Conservation (phyloP, 1,284 basidiomycete genomes). For the Pisolithus thermaeus region DNA sequence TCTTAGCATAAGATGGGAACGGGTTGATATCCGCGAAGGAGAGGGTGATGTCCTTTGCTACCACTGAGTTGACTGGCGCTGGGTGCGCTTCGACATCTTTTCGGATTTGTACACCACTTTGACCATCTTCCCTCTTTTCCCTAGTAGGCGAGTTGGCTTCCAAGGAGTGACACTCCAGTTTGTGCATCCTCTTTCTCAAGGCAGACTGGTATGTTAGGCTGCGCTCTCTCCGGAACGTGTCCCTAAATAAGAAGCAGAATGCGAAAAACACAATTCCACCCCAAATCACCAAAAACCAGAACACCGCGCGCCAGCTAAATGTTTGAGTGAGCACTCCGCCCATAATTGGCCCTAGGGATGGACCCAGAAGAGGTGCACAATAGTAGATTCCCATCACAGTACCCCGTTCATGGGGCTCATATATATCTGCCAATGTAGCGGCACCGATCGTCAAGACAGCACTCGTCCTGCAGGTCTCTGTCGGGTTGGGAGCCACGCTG, state of each 20-base stretch:
- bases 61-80: not conserved
- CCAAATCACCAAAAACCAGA: slow-evolving; percentile 77
- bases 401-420: slow-evolving; percentile 73
- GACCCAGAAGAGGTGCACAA: slow-evolving; percentile 54
- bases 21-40: slow-evolving; percentile 72
- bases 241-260: slow-evolving; percentile 69
- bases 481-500: not conserved
- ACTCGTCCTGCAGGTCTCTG: slow-evolving; percentile 46
- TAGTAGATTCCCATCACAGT: slow-evolving; percentile 81
- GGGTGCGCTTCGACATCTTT: slow-evolving; percentile 19
- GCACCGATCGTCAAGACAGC: slow-evolving; percentile 77
- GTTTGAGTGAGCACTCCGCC: slow-evolving; percentile 67
- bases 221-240: slow-evolving; percentile 78
- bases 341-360: slow-evolving; percentile 64
- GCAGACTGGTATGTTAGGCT: slow-evolving; percentile 69
- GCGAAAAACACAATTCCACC: slow-evolving; percentile 50
- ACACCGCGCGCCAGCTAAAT: slow-evolving; percentile 73
- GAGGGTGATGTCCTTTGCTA: slow-evolving; percentile 42
- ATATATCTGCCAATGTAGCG: slow-evolving; percentile 79
- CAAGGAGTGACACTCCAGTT: not conserved
- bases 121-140: slow-evolving; percentile 7
- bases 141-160: slow-evolving; percentile 11
- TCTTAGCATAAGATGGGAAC: slow-evolving; percentile 49
- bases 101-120: not conserved
- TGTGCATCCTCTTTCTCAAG: slow-evolving; percentile 28